Evolutionary conservation across 2,329 filamentous ascomycete species (phyloP), one percentile per base, ranked within the genome.

Genomic region (Hortaea werneckii): DNA sequence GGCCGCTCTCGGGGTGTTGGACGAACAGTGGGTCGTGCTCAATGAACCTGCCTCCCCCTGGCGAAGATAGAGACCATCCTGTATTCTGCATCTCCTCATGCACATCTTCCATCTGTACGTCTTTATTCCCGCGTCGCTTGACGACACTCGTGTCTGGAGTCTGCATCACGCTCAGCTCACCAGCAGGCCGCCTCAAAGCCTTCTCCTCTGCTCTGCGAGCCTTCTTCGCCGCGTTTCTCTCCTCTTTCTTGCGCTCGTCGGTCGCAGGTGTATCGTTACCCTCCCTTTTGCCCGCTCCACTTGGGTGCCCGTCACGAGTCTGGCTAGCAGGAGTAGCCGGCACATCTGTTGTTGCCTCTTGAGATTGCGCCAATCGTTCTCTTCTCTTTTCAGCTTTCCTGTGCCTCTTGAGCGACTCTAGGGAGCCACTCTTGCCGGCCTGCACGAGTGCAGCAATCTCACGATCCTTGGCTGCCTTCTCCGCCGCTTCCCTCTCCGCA

Each of bases 1-100:
- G 51, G 7, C 52, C 51, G 38, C 48, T 52, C 13, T 53, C 52
- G 2, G 44, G 44, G 59, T 82, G 75, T n/a, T 54, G 51, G 2
- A 77, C 74, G 58, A 81, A 75, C 6, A 79, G 57, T 5, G 79
- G 75, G 54, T 82, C 76, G 42, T 75, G 61, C 40, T 73, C 65
- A 46, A 76, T 65, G 56, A 78, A 77, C 45, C 72, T 71, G 20
- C 79, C 79, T 37, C 75, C 78, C 29, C 69, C 60, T 6, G 72
- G 63, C n/a, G 67, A 60, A 12, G 74, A 75, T 7, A 76, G 56
- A 26, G 61, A 65, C 75, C 74, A 78, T 29, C 51, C 52, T 6
- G 49, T 10, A 8, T n/a, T 10, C 10, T 39, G 10, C 8, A 13
- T 13, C 10, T n/a, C 37, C 5, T 10, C 9, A 26, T 8, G 9